These are phyloP conservation scores for Hibiscus trionum DNA, from an alignment of 345 rosid genomes.

Conservation along the genomic window DNA sequence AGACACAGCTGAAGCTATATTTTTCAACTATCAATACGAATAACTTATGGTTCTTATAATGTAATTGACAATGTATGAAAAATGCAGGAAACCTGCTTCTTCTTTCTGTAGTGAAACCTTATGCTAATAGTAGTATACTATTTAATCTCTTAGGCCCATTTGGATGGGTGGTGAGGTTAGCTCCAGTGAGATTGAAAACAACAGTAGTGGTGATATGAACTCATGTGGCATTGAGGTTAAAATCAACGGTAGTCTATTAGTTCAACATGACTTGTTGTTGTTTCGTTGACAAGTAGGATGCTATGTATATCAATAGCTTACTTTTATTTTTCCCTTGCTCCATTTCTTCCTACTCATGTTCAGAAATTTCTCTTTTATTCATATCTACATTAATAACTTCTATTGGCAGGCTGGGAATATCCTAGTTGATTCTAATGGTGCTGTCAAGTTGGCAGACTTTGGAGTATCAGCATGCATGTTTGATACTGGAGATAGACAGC, in stretches of 20 bases:
- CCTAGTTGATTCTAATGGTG: conserved; percentile 67
- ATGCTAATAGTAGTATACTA: neutral
- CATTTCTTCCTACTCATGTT: neutral
- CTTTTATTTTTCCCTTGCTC: conserved; percentile 1
- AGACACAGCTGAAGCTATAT: neutral
- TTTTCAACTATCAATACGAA: neutral
- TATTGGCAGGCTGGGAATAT: conserved; percentile 86
- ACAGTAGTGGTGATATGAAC: neutral
- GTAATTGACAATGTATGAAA: neutral
- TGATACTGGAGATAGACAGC: conserved; percentile 95
- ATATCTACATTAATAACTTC: conserved; percentile 15
- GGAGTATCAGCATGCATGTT: conserved; percentile 99
- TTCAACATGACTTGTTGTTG: neutral
- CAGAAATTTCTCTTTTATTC: neutral
- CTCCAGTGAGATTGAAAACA: neutral
- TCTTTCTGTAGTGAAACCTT: neutral
- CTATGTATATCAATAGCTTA: neutral
- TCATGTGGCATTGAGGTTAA: no score
- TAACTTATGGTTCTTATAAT: neutral
- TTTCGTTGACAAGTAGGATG: neutral
- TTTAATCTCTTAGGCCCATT: neutral
- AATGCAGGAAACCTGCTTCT: neutral
- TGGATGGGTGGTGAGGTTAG: neutral
- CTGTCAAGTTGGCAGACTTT: conserved; percentile 90
- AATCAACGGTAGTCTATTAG: neutral